Evolutionary conservation across 805 yeast species (phyloP).

Genomic region (Metschnikowia dekortorum): DNA sequence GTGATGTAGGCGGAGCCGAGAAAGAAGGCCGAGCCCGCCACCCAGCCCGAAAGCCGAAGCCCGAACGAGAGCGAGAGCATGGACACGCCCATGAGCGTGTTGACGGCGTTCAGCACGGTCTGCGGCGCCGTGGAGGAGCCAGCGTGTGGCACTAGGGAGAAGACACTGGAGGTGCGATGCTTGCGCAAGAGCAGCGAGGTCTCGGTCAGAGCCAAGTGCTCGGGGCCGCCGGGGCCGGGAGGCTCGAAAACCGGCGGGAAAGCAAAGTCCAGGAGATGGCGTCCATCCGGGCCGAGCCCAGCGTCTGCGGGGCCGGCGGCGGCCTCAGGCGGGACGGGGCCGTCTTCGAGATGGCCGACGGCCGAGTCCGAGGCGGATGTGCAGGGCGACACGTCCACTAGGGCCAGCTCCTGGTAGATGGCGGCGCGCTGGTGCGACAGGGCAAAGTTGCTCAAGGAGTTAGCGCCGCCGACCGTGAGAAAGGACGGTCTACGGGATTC

Average conservation of each 20-base stretch:
- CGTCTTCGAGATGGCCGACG: constrained; percentile 1
- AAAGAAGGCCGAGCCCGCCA: constrained; percentile 43
- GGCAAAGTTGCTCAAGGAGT: constrained; percentile 32
- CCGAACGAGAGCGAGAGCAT: constrained; percentile 71
- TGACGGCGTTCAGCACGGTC: constrained; percentile 72
- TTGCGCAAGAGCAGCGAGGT: background rate
- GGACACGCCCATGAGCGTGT: constrained; percentile 74
- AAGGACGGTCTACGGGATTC: background rate
- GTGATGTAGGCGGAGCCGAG: constrained; percentile 46
- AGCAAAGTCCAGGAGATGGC: constrained; percentile 15
- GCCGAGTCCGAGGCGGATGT: constrained; percentile 6
- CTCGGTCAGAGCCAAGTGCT: background rate
- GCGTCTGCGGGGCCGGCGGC: background rate
- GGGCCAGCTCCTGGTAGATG: constrained; percentile 4
- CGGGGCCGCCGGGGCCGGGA: too few relatives aligned
- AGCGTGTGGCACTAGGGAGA: background rate
- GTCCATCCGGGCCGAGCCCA: background rate
- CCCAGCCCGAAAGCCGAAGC: constrained; percentile 64
- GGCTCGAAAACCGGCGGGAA: constrained; percentile 14
- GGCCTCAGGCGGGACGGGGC: background rate
- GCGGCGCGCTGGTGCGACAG: constrained; percentile 38
- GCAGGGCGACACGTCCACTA: constrained; percentile 14
- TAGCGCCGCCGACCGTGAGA: background rate
- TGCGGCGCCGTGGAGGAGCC: constrained; percentile 54
- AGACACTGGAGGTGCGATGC: constrained; percentile 22